Conservation (phyloP, 352 stramenopile species). For the Thalassiosira mediterranea region DNA sequence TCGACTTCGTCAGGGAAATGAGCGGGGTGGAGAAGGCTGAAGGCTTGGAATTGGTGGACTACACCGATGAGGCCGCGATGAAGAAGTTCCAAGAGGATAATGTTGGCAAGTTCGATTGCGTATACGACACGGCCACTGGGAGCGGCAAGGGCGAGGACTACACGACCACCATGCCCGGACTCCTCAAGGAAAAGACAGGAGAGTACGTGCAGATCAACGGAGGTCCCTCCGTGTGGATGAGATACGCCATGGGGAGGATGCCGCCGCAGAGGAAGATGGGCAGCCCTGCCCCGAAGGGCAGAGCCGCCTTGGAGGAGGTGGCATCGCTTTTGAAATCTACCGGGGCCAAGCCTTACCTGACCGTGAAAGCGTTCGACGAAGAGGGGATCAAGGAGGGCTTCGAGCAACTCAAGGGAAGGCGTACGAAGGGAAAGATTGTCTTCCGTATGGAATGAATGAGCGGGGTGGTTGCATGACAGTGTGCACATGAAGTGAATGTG, state of each 20-base stretch:
- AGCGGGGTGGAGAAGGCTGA: conserved; percentile 52
- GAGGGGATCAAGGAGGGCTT: conserved; percentile 81
- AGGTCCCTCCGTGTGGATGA: conserved; percentile 64
- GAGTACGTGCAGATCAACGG: conserved; percentile 73
- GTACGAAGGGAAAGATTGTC: conserved; percentile 88
- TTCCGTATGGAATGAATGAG: too few species aligned
- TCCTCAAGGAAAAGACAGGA: conserved; percentile 82
- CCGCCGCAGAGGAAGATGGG: conserved; percentile 27
- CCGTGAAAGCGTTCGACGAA: conserved; percentile 75
- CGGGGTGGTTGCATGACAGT: too few species aligned
- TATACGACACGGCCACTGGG: conserved; percentile 61
- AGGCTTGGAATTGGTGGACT: conserved; percentile 88
- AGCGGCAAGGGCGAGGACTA: conserved; percentile 60
- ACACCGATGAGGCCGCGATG: conserved; percentile 81
- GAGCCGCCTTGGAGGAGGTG: conserved; percentile 69
- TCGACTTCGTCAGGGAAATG: conserved; percentile 80
- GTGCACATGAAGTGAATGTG: too few species aligned
- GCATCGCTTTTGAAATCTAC: conserved; percentile 70
- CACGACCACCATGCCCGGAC: conserved; percentile 48
- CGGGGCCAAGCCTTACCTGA: conserved; percentile 61
- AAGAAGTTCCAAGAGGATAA: conserved; percentile 48
- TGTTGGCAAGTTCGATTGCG: conserved; percentile 57
- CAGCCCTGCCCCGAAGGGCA: conserved; percentile 52
- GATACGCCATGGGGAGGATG: conserved; percentile 35
- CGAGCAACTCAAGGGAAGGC: conserved; percentile 85